A percentile compares a stretch with the other conserved stretches of the same genome.
Evolutionary conservation across 2,329 filamentous ascomycete genomes (phyloP).

Genomic region (Lachnellula cervina): DNA sequence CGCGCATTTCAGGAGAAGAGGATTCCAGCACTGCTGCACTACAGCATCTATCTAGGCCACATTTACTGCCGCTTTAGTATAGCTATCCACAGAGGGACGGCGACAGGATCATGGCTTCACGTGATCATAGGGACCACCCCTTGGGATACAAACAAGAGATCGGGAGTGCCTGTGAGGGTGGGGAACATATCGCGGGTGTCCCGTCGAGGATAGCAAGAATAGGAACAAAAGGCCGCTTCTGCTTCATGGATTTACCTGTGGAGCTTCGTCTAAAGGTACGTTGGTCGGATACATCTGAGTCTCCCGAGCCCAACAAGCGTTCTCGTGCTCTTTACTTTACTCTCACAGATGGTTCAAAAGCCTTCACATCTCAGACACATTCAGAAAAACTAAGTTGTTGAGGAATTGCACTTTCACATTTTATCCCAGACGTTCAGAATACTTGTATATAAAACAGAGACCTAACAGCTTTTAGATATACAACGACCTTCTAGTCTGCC

Average conservation of each 20-base stretch:
- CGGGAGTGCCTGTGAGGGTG: background rate
- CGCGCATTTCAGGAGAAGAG: too few species aligned
- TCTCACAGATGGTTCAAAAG: too few species aligned
- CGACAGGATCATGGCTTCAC: background rate
- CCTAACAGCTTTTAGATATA: slow-evolving; percentile 11
- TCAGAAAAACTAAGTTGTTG: too few species aligned
- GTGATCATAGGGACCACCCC: background rate
- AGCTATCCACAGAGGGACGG: background rate
- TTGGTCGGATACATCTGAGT: too few species aligned
- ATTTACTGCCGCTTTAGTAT: background rate
- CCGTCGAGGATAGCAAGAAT: slow-evolving; percentile 2
- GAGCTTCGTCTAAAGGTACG: slow-evolving; percentile 31
- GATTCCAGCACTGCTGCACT: background rate
- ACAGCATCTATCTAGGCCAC: background rate
- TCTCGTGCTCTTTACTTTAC: background rate
- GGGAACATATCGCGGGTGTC: background rate
- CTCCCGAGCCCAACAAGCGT: too few species aligned
- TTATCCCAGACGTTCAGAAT: background rate
- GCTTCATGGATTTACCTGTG: slow-evolving; percentile 27
- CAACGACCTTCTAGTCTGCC: slow-evolving; percentile 20
- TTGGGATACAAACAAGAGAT: background rate
- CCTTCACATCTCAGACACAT: too few species aligned
- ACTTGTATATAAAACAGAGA: background rate
- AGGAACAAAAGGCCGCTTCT: slow-evolving; percentile 15
- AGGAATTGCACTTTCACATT: too few species aligned